Base-by-base conservation (phyloP, 768 basidiomycete species). In the Porpolomopsis calyptriformis region DNA sequence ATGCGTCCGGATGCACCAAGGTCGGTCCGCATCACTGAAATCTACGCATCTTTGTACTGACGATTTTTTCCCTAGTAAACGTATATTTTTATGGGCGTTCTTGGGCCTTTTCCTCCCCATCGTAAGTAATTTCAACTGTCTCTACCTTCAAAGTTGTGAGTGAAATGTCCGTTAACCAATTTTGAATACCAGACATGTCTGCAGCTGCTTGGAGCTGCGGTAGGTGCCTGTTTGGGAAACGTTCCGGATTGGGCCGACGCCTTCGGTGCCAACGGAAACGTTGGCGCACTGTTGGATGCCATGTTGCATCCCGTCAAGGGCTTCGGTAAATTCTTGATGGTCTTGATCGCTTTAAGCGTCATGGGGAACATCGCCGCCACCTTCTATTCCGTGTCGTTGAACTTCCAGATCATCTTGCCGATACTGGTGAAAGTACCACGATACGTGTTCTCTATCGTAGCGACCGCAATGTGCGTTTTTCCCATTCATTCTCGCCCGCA, bases 321-420 rank as follows among this genome's bases (percentile, higher is more conserved):
- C 25, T 85, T 85, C 60, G 78, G 83, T 1, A 83, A 83, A 52
- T 77, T 85, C 61, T 65, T 87, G 37, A 68, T 80, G 0, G 82
- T 84, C 22, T 57, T 91, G 45, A 69, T 90, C 51, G 77, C 81
- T n/a, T 63, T 92, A 24, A 80, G 80, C 48, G 78, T 88, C 10
- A 45, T 45, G 23, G 48, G 34, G 4, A 49, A 49, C 29, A 49
- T 49, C 26, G 33, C 48, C 11, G 43, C 42, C 31, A 49, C 35
- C 33, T 38, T 49, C 19, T 49, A 49, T 19, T 49, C 34, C 12
- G 36, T 49, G 31, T 49, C 43, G 9, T 27, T 49, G 7, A 49
- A 49, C 36, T 23, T 44, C 23, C 43, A 49, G 24, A 35, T 49
- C 4, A 27, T 45, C 22, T 24, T 49, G 12, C 48, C 48, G 12